Evolutionary conservation across 2,329 filamentous ascomycete genomes (phyloP).

Genomic region (Trichoderma polysporum): DNA sequence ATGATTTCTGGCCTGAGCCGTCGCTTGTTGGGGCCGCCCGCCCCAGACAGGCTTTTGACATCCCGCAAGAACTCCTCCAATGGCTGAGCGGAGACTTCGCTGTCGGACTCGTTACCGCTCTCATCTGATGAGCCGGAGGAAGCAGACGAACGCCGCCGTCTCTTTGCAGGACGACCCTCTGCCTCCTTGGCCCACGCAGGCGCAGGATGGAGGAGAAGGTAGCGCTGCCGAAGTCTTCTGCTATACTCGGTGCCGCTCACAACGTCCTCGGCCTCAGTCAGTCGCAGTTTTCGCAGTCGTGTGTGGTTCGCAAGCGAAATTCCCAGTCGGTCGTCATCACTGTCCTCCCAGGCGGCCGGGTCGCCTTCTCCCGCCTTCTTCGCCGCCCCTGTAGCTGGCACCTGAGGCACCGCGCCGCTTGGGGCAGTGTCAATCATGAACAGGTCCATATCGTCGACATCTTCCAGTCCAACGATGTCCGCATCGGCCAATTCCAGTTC

Average conservation of each 20-base stretch:
- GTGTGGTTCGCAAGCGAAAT: slow-evolving; percentile 77
- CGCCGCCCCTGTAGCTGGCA: slow-evolving; percentile 30
- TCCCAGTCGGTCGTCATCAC: slow-evolving; percentile 85
- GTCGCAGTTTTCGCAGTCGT: slow-evolving; percentile 77
- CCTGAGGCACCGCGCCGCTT: slow-evolving; percentile 38
- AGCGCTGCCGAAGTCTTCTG: slow-evolving; percentile 76
- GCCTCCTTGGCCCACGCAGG: slow-evolving; percentile 59
- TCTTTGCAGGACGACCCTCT: slow-evolving; percentile 51
- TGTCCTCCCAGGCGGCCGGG: slow-evolving; percentile 82
- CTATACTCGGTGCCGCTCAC: slow-evolving; percentile 86
- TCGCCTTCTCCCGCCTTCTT: slow-evolving; percentile 34
- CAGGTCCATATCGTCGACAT: slow-evolving; percentile 72
- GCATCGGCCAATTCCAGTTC: slow-evolving; percentile 41
- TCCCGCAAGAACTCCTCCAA: slow-evolving; percentile 78
- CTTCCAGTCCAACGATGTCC: slow-evolving; percentile 56
- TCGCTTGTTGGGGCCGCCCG: slow-evolving; percentile 56
- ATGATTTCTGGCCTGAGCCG: slow-evolving; percentile 84
- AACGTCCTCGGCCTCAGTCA: slow-evolving; percentile 79
- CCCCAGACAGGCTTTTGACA: slow-evolving; percentile 63
- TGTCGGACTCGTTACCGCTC: slow-evolving; percentile 58
- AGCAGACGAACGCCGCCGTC: slow-evolving; percentile 52
- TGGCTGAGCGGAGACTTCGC: slow-evolving; percentile 67
- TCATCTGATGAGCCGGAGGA: slow-evolving; percentile 51
- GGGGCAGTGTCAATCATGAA: slow-evolving; percentile 78
- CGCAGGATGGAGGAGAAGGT: slow-evolving; percentile 57